phyloP scores from a whole-genome alignment of 306 rosid species.

The Glycine soja region DNA sequence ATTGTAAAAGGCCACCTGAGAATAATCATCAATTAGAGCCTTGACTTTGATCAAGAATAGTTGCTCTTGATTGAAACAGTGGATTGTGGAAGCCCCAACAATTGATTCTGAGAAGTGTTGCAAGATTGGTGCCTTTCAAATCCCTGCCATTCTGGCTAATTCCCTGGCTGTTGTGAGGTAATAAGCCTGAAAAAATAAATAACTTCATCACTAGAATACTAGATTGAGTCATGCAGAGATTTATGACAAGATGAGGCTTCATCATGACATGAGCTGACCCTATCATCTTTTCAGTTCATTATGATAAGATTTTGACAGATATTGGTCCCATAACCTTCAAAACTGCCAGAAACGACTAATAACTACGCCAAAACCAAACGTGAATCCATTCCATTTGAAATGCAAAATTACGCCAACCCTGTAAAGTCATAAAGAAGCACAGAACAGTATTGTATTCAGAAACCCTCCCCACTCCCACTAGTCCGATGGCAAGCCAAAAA shows the following conservation, averaged over 20 bases:
- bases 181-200: constrained; percentile 62
- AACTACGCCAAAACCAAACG: too few species aligned
- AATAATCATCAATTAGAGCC: constrained; percentile 68
- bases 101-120: constrained; percentile 89
- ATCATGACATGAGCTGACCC: constrained; percentile 4
- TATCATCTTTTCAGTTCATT: constrained; percentile 12
- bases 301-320: neutral
- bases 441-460: too few species aligned
- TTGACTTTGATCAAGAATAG: constrained; percentile 57
- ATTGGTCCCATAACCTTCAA: too few species aligned
- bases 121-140: constrained; percentile 76
- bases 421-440: too few species aligned
- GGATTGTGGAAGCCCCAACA: constrained; percentile 68
- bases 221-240: constrained; percentile 20
- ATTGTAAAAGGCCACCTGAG: constrained; percentile 80
- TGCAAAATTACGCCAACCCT: too few species aligned
- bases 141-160: constrained; percentile 85
- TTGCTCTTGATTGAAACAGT: constrained; percentile 75
- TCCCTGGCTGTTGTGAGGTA: constrained; percentile 85
- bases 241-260: constrained; percentile 6
- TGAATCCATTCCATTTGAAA: too few species aligned
- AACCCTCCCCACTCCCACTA: too few species aligned
- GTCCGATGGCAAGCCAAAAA: too few species aligned
- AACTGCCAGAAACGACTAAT: too few species aligned
- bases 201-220: constrained; percentile 29